phyloP scores from a whole-genome alignment of 345 rosid species.

The Kernera saxatilis region DNA sequence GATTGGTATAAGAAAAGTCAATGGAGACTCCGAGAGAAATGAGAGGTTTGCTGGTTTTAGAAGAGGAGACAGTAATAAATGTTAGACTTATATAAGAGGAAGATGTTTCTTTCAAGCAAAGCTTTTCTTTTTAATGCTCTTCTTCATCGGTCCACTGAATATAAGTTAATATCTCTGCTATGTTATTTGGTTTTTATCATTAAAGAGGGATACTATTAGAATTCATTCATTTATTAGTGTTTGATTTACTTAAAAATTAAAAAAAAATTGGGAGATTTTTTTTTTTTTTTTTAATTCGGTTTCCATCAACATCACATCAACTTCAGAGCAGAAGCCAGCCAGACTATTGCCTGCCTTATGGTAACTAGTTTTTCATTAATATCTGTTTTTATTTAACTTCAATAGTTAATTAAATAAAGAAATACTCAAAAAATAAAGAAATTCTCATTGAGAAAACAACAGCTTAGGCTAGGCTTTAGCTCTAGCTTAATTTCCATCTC shows the following conservation, averaged over 20 bases:
- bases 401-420: neutral
- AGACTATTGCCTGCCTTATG: conserved; percentile 26
- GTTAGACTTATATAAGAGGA: conserved; percentile 13
- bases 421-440: neutral
- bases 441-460: neutral
- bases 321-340: conserved; percentile 26
- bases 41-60: conserved; percentile 27
- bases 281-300: conserved; percentile 11
- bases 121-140: conserved; percentile 26
- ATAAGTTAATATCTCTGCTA: neutral
- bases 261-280: neutral
- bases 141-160: conserved; percentile 23
- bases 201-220: neutral
- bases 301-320: conserved; percentile 53
- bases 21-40: conserved; percentile 8
- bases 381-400: neutral
- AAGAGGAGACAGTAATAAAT: conserved; percentile 29
- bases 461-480: conserved; percentile 20
- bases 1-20: conserved; percentile 19
- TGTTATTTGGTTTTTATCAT: conserved; percentile 7
- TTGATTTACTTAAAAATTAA: neutral
- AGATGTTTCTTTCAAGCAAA: conserved; percentile 62
- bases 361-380: conserved; percentile 17
- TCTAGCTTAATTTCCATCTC: neutral
- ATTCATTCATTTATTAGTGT: conserved; percentile 3